Base-by-base conservation (phyloP, 345 rosid genomes). In the Lumnitzera racemosa region DNA sequence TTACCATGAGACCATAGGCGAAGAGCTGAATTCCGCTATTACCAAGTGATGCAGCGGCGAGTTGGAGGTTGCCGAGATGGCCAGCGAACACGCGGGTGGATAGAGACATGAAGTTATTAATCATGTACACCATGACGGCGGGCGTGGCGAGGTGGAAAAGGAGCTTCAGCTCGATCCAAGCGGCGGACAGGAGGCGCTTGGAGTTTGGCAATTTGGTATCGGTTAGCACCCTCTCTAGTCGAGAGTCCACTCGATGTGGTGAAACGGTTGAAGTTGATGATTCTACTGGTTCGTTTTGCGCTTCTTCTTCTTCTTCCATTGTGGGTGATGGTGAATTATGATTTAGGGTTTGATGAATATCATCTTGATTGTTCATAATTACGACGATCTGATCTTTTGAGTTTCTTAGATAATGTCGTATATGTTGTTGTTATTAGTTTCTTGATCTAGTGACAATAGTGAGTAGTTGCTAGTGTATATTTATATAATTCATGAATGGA, bases 1-100 rank as follows among this genome's bases (percentile, higher is more conserved):
- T 49, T 51, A 73, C 77, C 77, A 73, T 41, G 46, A 73, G 64
- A 55, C 77, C 77, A 51, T 46, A 70, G 46, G 68, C 74, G 15
- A 74, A 62, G 23, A 70, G 65, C 29, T 74, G 74, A 41, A 74
- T 49, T 23, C 78, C 78, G 11, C 58, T 65, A 55, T 70, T 74
- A 51, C 78, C 74, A 13, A 70, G 78, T 13, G 70, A 65, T 17
- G 68, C 71, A 2, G 72, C 78, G 11, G 78, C 78, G 13, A 74
- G 74, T 43, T 74, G 68, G 31, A 74, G 78, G 60, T 70, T 70
- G 15, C 78, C 74, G 3, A 74, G 78, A 58, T 70, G 78, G 24
- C 78, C 78, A 36, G 70, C 69, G 6, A 70, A 66, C 41, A 66
- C 24, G 2, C 72, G 71, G 4, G 78, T 68, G n/a, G 78, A 66